Evolutionary conservation across 352 stramenopile genomes (phyloP).

Genomic region (Pythium utonaiense): DNA sequence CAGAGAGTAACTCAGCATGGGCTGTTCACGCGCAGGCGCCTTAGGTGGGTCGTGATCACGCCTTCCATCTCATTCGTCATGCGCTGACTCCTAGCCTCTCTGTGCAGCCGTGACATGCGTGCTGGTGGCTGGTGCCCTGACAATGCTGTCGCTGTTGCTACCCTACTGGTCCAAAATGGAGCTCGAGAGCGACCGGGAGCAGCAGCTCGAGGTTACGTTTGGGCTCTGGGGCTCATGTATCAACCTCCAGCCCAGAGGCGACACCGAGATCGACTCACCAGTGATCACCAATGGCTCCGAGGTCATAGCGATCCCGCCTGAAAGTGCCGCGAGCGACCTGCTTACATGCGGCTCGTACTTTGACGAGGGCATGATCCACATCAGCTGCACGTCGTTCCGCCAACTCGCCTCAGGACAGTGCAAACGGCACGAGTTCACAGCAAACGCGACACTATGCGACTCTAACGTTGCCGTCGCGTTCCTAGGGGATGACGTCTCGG

Average conservation of each 20-base stretch:
- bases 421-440: slow-evolving; percentile 8
- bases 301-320: slow-evolving; percentile 18
- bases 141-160: slow-evolving; percentile 36
- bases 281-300: slow-evolving; percentile 22
- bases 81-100: not conserved
- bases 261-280: slow-evolving; percentile 3
- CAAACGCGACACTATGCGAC: slow-evolving; percentile 14
- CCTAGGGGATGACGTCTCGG: slow-evolving; percentile 19
- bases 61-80: not conserved
- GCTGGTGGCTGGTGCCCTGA: slow-evolving; percentile 30
- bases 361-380: slow-evolving; percentile 14
- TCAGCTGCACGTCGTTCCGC: slow-evolving; percentile 24
- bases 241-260: slow-evolving; percentile 32
- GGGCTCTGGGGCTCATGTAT: slow-evolving; percentile 57
- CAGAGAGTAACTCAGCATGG: slow-evolving; percentile 24
- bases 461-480: slow-evolving; percentile 27
- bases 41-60: slow-evolving; percentile 23
- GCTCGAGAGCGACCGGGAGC: not conserved
- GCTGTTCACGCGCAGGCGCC: slow-evolving; percentile 44
- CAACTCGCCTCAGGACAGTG: slow-evolving; percentile 22
- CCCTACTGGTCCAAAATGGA: slow-evolving; percentile 50
- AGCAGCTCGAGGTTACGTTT: slow-evolving; percentile 40
- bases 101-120: slow-evolving; percentile 33
- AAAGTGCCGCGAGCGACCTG: slow-evolving; percentile 14
- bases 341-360: slow-evolving; percentile 25